Evolutionary conservation across 805 yeast species (phyloP).

Genomic region (Tetrapisispora phaffii): DNA sequence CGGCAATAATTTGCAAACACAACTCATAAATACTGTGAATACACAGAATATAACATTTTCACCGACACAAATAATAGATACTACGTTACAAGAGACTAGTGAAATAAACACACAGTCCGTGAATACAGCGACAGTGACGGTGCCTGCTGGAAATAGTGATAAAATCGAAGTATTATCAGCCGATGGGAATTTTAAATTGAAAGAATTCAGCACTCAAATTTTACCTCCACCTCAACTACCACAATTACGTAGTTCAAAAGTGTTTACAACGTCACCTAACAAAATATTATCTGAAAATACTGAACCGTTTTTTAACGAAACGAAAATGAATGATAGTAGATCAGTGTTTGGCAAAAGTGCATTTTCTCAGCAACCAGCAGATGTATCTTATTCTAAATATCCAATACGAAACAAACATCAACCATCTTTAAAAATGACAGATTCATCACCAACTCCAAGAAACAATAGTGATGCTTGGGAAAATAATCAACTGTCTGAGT

Average conservation of each 20-base stretch:
- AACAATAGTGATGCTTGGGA: background rate
- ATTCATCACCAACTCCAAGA: slow-evolving; percentile 2
- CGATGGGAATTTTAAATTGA: background rate
- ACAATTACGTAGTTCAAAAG: slow-evolving; percentile 1
- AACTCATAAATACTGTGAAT: slow-evolving; percentile 9
- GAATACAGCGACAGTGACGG: background rate
- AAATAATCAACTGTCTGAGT: background rate
- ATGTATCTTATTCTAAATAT: slow-evolving; percentile 11
- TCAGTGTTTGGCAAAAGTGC: background rate
- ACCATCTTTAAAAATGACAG: background rate
- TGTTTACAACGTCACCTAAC: background rate
- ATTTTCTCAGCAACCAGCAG: background rate
- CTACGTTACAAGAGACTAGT: background rate
- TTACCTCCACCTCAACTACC: slow-evolving; percentile 7
- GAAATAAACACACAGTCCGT: background rate
- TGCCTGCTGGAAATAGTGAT: background rate
- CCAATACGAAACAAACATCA: slow-evolving; percentile 3
- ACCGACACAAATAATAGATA: slow-evolving; percentile 1
- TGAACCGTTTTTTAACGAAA: background rate
- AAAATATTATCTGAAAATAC: background rate
- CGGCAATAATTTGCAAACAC: slow-evolving; percentile 14
- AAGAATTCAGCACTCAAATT: background rate
- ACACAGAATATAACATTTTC: slow-evolving; percentile 7
- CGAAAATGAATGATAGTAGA: no score
- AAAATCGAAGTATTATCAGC: background rate